Conservation (phyloP, 495 filamentous ascomycete genomes). For the Cercophora samala region DNA sequence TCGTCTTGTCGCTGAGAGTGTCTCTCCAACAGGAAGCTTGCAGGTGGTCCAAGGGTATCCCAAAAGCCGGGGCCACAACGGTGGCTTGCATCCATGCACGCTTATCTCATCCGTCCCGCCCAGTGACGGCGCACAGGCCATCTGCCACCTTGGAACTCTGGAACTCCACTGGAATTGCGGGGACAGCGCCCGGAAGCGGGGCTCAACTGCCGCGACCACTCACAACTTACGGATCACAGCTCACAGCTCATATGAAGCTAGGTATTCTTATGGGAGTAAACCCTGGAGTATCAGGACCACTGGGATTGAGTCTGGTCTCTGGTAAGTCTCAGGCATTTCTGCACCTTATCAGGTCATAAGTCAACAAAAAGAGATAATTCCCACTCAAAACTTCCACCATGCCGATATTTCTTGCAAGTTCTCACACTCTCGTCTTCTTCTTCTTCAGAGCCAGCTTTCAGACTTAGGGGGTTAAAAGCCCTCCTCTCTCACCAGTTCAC, state of each 20-base stretch:
- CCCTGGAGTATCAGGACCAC: too few relatives aligned
- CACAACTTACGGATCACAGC: neutral
- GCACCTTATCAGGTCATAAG: neutral
- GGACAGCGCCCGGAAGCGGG: neutral
- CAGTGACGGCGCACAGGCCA: neutral
- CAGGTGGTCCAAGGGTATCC: neutral
- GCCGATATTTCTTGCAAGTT: neutral
- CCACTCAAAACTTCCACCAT: too few relatives aligned
- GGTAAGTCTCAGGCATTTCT: too few relatives aligned
- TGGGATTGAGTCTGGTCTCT: too few relatives aligned
- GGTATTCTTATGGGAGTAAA: too few relatives aligned
- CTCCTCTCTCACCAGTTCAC: neutral
- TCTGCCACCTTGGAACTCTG: neutral
- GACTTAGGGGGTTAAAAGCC: neutral
- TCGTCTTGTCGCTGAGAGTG: neutral
- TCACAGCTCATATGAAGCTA: too few relatives aligned
- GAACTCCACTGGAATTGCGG: neutral
- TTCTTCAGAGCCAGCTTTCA: neutral
- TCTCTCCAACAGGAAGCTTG: neutral
- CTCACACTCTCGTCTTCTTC: neutral
- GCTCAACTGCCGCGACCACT: neutral
- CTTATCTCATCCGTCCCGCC: neutral
- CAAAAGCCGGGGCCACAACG: neutral
- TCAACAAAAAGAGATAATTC: too few relatives aligned
- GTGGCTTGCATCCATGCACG: conserved; percentile 4